Percentiles rank a stretch among this genome's conserved stretches.
Evolutionary conservation across 352 stramenopile species (phyloP).

Genomic region (Peronospora destructor): DNA sequence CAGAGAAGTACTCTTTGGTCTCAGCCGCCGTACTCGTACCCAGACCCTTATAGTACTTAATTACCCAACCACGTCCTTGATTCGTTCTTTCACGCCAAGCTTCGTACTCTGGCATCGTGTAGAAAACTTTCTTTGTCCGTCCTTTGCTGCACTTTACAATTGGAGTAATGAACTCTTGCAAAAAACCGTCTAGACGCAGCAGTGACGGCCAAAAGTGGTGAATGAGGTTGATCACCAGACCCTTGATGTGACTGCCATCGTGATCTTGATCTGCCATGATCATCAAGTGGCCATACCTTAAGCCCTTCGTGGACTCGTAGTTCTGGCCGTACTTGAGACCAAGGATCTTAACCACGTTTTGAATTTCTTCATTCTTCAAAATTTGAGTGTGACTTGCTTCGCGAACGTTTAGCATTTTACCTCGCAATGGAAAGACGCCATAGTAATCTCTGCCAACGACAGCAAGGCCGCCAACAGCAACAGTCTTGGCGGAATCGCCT

Average conservation of each 20-base stretch:
- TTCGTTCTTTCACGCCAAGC: slow-evolving; percentile 85
- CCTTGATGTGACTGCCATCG: slow-evolving; percentile 99
- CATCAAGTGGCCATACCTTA: slow-evolving; percentile 96
- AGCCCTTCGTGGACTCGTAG: slow-evolving; percentile 85
- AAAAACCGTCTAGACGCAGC: slow-evolving; percentile 85
- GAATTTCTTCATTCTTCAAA: slow-evolving; percentile 96
- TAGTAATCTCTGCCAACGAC: slow-evolving; percentile 95
- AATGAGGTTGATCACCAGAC: slow-evolving; percentile 98
- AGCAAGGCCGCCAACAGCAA: slow-evolving; percentile 93
- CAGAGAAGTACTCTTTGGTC: slow-evolving; percentile 96
- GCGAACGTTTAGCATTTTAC: slow-evolving; percentile 99
- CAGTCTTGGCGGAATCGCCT: slow-evolving; percentile 97
- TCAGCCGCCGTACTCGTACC: slow-evolving; percentile 96
- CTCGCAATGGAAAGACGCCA: slow-evolving; percentile 95
- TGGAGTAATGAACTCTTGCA: slow-evolving; percentile 95
- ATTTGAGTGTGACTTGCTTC: slow-evolving; percentile 96
- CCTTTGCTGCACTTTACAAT: slow-evolving; percentile 95
- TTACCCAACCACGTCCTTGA: slow-evolving; percentile 89
- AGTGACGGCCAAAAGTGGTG: slow-evolving; percentile 98
- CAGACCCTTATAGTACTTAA: slow-evolving; percentile 99
- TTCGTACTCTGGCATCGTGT: slow-evolving; percentile 96
- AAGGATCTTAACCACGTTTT: slow-evolving; percentile 95
- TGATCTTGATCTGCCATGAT: slow-evolving; percentile 99
- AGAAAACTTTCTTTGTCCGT: slow-evolving; percentile 88
- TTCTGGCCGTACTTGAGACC: slow-evolving; percentile 93